phyloP scores from a whole-genome alignment of 352 stramenopile species.

The Phytophthora pinifolia region DNA sequence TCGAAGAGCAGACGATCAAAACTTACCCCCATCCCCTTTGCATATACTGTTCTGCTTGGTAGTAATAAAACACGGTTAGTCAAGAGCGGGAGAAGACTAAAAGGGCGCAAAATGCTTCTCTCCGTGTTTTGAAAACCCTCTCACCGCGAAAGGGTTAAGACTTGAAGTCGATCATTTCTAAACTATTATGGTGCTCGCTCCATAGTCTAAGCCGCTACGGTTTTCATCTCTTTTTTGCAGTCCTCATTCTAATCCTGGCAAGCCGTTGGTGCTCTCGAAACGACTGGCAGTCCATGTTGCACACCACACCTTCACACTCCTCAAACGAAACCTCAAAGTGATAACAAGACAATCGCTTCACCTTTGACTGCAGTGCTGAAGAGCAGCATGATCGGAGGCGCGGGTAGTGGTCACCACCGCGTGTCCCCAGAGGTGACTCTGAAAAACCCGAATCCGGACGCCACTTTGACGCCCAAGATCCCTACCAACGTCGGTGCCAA shows the following conservation, averaged over 20 bases:
- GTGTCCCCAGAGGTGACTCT: conserved; percentile 74
- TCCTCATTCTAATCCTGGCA: conserved; percentile 16
- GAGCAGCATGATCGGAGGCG: conserved; percentile 20
- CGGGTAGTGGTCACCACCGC: conserved; percentile 44
- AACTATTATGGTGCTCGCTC: too few species aligned
- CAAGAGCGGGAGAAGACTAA: too few species aligned
- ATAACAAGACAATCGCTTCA: background rate
- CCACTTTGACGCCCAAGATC: conserved; percentile 61
- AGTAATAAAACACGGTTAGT: too few species aligned
- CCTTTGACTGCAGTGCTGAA: too few species aligned
- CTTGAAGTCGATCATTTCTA: too few species aligned
- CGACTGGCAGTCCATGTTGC: conserved; percentile 1
- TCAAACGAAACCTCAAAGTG: conserved; percentile 2
- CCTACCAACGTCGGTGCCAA: conserved; percentile 43
- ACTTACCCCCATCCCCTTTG: too few species aligned
- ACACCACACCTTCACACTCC: conserved; percentile 3
- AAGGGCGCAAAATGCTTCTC: too few species aligned
- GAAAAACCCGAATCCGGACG: conserved; percentile 61
- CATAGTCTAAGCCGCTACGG: too few species aligned
- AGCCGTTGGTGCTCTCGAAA: conserved; percentile 18
- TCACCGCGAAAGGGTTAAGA: too few species aligned
- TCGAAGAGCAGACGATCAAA: too few species aligned
- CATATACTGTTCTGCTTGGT: too few species aligned
- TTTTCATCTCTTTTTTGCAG: background rate
- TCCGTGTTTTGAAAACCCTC: too few species aligned